phyloP scores from a whole-genome alignment of 1,284 basidiomycete genomes.

The Fomitiporia mediterranea region DNA sequence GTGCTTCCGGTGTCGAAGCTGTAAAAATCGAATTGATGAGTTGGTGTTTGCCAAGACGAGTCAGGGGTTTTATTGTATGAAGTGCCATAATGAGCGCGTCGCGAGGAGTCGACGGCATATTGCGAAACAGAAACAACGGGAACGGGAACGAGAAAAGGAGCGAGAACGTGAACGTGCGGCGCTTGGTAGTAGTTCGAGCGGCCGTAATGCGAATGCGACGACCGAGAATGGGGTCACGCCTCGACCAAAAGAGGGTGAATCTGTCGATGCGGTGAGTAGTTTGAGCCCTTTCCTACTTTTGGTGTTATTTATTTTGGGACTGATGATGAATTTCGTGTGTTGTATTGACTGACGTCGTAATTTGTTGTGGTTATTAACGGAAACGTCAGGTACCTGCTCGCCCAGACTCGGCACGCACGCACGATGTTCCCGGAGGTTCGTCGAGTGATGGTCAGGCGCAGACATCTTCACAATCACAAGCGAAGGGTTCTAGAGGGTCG shows the following conservation, averaged over 20 bases:
- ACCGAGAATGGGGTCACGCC: conserved; percentile 15
- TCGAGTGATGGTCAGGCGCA: conserved; percentile 7
- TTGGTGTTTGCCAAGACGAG: conserved; percentile 98
- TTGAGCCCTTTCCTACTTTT: no score
- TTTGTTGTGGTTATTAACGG: not conserved
- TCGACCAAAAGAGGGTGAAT: conserved; percentile 2
- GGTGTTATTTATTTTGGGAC: conserved; percentile 1
- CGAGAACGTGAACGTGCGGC: conserved; percentile 47
- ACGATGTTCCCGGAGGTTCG: conserved; percentile 8
- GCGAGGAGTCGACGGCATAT: conserved; percentile 87
- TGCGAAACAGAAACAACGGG: conserved; percentile 54
- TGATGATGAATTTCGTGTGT: not conserved
- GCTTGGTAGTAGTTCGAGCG: conserved; percentile 33
- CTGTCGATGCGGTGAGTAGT: conserved; percentile 5
- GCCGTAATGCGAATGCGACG: conserved; percentile 22
- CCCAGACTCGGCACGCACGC: conserved; percentile 1
- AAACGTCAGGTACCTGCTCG: conserved; percentile 1
- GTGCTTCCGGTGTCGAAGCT: conserved; percentile 97
- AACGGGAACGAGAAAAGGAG: conserved; percentile 50
- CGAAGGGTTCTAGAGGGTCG: not conserved
- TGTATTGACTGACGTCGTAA: not conserved
- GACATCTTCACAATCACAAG: conserved; percentile 3
- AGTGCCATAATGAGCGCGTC: conserved; percentile 95
- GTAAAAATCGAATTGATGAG: conserved; percentile 92
- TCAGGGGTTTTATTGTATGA: conserved; percentile 99